These are phyloP conservation scores for Pseudoperonospora humuli DNA, from an alignment of 352 stramenopile species.

Conservation along the genomic window DNA sequence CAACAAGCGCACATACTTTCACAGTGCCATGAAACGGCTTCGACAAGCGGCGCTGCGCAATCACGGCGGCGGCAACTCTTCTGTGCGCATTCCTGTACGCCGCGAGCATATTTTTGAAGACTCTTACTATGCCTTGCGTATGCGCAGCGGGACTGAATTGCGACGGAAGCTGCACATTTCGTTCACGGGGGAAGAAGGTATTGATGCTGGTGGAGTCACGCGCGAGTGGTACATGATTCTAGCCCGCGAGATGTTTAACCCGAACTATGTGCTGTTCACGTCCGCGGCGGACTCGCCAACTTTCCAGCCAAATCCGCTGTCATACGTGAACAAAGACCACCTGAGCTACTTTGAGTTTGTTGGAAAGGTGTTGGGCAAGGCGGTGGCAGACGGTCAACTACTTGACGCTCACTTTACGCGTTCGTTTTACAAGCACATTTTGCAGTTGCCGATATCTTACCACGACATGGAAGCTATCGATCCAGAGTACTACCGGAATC, in stretches of 20 bases:
- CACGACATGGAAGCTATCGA: conserved; percentile 99
- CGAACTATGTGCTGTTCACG: conserved; percentile 99
- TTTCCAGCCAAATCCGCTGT: conserved; percentile 98
- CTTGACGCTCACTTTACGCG: conserved; percentile 98
- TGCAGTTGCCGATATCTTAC: conserved; percentile 95
- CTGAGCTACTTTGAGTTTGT: conserved; percentile 98
- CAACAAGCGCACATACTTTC: conserved; percentile 99
- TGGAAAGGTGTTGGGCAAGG: conserved; percentile 98
- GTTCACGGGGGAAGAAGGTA: conserved; percentile 96
- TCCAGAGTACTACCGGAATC: conserved; percentile 92
- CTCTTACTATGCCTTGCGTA: conserved; percentile 95
- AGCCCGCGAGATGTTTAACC: conserved; percentile 99
- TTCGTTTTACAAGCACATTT: conserved; percentile 98
- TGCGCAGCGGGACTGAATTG: conserved; percentile 95
- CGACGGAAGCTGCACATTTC: conserved; percentile 96
- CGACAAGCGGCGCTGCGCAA: conserved; percentile 75
- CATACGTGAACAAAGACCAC: conserved; percentile 98
- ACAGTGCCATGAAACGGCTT: conserved; percentile 90
- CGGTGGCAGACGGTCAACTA: conserved; percentile 96
- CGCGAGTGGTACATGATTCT: conserved; percentile 99
- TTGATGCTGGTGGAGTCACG: conserved; percentile 97
- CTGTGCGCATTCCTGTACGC: conserved; percentile 84
- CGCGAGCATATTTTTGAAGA: conserved; percentile 98
- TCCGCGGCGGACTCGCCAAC: conserved; percentile 97
- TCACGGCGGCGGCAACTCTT: conserved; percentile 88